phyloP scores from a whole-genome alignment of 352 stramenopile genomes.

The Ophiocytium majus region DNA sequence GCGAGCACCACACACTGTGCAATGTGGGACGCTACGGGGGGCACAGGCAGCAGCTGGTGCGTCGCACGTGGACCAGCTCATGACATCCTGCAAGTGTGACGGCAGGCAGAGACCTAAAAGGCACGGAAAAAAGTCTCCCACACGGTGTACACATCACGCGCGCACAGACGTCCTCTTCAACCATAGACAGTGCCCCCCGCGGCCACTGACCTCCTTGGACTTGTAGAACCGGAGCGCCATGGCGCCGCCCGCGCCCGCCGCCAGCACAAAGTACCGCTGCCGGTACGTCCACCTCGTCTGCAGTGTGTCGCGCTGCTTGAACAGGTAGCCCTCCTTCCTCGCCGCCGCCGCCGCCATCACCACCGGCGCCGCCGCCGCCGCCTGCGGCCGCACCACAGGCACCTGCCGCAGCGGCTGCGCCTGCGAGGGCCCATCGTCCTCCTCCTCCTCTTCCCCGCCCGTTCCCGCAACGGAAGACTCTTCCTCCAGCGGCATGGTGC shows the following conservation, averaged over 20 bases:
- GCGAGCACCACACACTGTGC: no score
- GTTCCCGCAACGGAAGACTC: no score
- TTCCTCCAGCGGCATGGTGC: neutral
- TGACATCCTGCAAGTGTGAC: no score
- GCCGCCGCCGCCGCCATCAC: neutral
- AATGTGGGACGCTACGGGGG: no score
- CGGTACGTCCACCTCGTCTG: conserved; percentile 18
- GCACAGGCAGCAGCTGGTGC: no score
- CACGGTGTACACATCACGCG: no score
- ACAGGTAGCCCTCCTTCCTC: conserved; percentile 13
- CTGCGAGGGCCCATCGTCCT: neutral
- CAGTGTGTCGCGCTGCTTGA: conserved; percentile 19
- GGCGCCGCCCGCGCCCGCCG: neutral
- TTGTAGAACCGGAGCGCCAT: neutral
- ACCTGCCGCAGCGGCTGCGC: neutral
- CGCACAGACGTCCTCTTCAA: no score
- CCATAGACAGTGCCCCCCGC: no score
- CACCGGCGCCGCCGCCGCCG: neutral
- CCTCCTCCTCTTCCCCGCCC: neutral
- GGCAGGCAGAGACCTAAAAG: no score
- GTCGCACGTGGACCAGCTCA: no score
- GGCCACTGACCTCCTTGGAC: conserved; percentile 18
- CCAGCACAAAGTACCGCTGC: conserved; percentile 20
- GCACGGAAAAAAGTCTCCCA: no score
- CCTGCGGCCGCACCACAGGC: no score